phyloP scores from a whole-genome alignment of 345 rosid species.

The Sonneratia alba region DNA sequence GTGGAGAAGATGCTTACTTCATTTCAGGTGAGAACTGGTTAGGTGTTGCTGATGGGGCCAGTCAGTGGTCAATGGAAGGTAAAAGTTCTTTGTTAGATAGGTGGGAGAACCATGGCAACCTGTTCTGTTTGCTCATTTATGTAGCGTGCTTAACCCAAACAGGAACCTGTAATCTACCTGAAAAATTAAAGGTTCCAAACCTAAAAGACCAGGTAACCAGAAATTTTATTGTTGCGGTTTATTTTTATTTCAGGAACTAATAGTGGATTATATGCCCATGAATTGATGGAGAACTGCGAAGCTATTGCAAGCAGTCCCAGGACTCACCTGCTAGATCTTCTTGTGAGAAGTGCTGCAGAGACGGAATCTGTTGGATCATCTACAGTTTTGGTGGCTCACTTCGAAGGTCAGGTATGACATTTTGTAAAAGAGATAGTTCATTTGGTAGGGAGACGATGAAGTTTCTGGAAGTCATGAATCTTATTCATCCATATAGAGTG shows the following conservation, averaged over 20 bases:
- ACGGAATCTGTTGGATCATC: conserved; percentile 50
- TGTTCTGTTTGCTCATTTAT: neutral
- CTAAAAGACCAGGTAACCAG: neutral
- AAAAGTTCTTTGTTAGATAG: conserved; percentile 3
- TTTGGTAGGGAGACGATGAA: no score
- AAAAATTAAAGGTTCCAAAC: neutral
- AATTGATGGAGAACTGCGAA: conserved; percentile 45
- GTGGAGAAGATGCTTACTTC: conserved; percentile 74
- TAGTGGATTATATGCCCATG: conserved; percentile 40
- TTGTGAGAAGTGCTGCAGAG: conserved; percentile 37
- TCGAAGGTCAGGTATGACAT: conserved; percentile 47
- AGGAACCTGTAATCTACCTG: neutral
- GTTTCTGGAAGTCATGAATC: no score
- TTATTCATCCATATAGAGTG: no score
- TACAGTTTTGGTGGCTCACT: conserved; percentile 57
- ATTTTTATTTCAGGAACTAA: conserved; percentile 32
- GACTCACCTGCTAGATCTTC: conserved; percentile 41
- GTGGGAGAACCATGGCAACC: neutral
- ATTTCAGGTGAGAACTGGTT: conserved; percentile 46
- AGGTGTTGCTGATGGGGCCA: conserved; percentile 72
- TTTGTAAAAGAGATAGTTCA: neutral
- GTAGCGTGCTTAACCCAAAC: neutral
- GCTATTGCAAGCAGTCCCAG: conserved; percentile 28
- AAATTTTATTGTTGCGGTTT: neutral
- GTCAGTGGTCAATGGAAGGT: conserved; percentile 76